A percentile compares a stretch with the other conserved stretches of the same genome.
phyloP scores from a whole-genome alignment of 2,329 filamentous ascomycete genomes.

The Microascus cirrosus region DNA sequence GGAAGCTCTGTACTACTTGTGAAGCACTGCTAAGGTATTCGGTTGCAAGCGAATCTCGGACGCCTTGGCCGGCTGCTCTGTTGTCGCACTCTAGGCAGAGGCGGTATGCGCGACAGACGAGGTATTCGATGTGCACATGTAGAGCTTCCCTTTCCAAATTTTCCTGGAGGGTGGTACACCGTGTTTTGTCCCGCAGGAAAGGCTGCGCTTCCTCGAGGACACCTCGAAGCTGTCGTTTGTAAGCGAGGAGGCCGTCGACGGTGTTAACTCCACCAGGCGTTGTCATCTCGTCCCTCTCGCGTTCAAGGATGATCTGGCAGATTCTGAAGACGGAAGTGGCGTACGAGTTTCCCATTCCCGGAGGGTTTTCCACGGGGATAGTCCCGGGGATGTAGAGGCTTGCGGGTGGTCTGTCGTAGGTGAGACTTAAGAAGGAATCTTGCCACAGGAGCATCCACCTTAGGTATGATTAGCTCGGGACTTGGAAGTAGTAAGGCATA shows the following conservation, averaged over 20 bases:
- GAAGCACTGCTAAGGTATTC: not conserved
- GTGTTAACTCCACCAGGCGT: not conserved
- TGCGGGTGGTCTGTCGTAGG: not conserved
- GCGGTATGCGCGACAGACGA: not conserved
- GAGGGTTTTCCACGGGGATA: not conserved
- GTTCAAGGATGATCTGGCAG: not conserved
- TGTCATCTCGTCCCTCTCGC: not conserved
- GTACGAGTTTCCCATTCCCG: not conserved
- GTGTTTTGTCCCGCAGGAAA: not conserved
- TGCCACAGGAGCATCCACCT: conserved; percentile 4
- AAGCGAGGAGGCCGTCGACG: not conserved
- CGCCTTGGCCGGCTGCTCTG: not conserved
- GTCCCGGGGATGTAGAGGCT: not conserved
- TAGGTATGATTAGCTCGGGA: not conserved
- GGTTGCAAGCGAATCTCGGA: not conserved
- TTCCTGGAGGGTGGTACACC: not conserved
- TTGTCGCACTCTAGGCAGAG: not conserved
- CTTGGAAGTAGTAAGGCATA: not conserved
- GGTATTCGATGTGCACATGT: not conserved
- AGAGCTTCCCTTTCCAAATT: not conserved
- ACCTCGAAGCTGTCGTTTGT: not conserved
- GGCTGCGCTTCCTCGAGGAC: not conserved
- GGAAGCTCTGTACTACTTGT: conserved; percentile 1
- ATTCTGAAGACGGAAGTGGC: not conserved
- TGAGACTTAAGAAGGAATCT: conserved; percentile 1